Base-by-base conservation (phyloP, 1,284 basidiomycete species). In the Takashimella koratensis region DNA sequence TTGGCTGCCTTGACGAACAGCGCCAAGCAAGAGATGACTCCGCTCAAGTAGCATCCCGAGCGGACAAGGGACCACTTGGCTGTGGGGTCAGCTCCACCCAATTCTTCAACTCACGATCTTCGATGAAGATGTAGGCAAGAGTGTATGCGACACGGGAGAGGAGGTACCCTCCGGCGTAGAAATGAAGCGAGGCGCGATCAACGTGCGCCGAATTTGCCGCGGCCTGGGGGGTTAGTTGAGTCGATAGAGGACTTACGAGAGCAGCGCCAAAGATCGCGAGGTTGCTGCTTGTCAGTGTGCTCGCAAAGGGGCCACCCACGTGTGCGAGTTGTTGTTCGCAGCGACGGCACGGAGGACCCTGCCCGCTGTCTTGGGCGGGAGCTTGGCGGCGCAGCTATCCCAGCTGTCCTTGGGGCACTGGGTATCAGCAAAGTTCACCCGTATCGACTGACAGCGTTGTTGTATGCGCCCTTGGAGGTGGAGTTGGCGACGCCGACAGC, bases 201-300 rank as follows among this genome's bases (percentile, higher is more conserved):
- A 68, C 49, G 13, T 58, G 58, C 5, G 66, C 66, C 22, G 54
- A 58, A 44, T 67, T 62, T 10, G 55, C 66, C 11, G 60, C 62
- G 30, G 54, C 51, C 62, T 61, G 40, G 11, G 30, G 16, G 30
- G 10, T 8, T 36, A 16, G 16, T n/a, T n/a, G n/a, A 36, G 16
- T 36, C 8, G 16, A 16, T 8, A 36, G 10, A 8, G 30, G 30
- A 53, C 61, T 40, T 47, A 63, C 64, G 10, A 68, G 45, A 12
- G 58, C 59, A 22, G 60, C 64, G 16, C 60, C 64, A 27, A 66
- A 66, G 16, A 62, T 42, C 16, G 57, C 45, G 5, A 66, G 45
- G 39, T 57, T 62, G 41, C 60, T 62, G 40, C 25, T n/a, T 25
- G n/a, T 45, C 40, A 44, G 47, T 23, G 11, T 30, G 42, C 45